Conservation (phyloP, 805 yeast species). For the Pichia scutulata region DNA sequence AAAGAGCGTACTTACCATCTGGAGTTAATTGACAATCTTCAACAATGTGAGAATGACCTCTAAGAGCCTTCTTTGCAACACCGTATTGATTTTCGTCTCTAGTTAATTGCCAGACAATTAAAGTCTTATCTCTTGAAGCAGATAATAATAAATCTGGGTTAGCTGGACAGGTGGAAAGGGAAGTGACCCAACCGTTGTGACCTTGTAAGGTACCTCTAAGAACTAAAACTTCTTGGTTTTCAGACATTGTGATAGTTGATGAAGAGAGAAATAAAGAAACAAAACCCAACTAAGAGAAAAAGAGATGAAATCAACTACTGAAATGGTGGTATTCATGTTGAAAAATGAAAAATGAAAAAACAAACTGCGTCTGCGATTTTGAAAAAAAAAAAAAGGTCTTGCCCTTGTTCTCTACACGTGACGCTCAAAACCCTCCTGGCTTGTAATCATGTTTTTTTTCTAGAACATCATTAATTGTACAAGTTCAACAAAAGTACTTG, state of each 20-base stretch:
- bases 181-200: conserved; percentile 96
- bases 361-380: background rate
- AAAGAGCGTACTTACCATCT: conserved; percentile 95
- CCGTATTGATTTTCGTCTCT: conserved; percentile 97
- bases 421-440: background rate
- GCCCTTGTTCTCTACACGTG: background rate
- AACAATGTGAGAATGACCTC: conserved; percentile 98
- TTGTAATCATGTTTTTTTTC: background rate
- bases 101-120: conserved; percentile 94
- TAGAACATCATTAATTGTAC: too few species aligned
- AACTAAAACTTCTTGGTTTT: conserved; percentile 77
- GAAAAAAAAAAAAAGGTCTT: background rate
- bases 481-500: too few species aligned
- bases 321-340: background rate
- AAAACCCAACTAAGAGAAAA: too few species aligned
- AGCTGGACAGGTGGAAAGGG: conserved; percentile 95
- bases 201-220: conserved; percentile 99
- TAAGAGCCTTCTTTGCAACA: conserved; percentile 94
- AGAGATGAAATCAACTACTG: background rate
- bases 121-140: conserved; percentile 97
- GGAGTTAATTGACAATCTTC: conserved; percentile 96
- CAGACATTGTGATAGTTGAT: conserved; percentile 45
- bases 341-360: too few species aligned
- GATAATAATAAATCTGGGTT: conserved; percentile 97
- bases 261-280: background rate